Evolutionary conservation across 1,284 basidiomycete species (phyloP).

Genomic region (Austropuccinia psidii): DNA sequence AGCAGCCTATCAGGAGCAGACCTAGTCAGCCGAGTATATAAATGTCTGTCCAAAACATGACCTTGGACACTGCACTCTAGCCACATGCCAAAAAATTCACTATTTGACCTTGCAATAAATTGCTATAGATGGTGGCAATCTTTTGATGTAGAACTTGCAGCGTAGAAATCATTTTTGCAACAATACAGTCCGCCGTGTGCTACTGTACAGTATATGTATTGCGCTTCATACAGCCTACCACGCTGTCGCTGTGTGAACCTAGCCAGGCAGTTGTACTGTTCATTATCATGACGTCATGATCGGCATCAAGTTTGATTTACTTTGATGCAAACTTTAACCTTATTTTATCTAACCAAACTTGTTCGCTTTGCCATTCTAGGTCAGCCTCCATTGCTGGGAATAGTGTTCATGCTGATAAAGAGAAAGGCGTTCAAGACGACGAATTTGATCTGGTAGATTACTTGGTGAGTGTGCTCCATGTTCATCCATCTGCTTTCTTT

Average conservation of each 20-base stretch:
- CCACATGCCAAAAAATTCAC: no score
- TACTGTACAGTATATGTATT: not conserved
- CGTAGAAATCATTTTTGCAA: not conserved
- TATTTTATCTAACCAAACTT: not conserved
- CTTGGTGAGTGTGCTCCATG: not conserved
- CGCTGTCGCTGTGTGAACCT: not conserved
- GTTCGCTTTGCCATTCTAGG: not conserved
- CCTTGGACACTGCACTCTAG: not conserved
- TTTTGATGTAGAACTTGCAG: not conserved
- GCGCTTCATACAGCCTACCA: not conserved
- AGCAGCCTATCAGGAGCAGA: no score
- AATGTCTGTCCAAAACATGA: not conserved
- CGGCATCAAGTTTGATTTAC: no score
- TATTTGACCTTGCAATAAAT: not conserved
- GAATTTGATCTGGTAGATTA: slow-evolving; percentile 29
- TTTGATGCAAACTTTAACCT: no score
- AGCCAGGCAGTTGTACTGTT: not conserved
- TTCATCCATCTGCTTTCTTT: not conserved
- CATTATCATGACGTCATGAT: not conserved
- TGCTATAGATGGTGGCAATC: not conserved
- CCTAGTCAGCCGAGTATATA: no score
- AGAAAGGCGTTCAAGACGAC: slow-evolving; percentile 7
- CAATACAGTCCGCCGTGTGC: not conserved
- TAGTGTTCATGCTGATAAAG: slow-evolving; percentile 6
- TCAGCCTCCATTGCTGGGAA: not conserved